A percentile compares a stretch with the other conserved stretches of the same genome.
These are phyloP conservation scores for Mortierella polycephala DNA, from an alignment of 371 early-diverging fungal genomes.

Conservation along the genomic window DNA sequence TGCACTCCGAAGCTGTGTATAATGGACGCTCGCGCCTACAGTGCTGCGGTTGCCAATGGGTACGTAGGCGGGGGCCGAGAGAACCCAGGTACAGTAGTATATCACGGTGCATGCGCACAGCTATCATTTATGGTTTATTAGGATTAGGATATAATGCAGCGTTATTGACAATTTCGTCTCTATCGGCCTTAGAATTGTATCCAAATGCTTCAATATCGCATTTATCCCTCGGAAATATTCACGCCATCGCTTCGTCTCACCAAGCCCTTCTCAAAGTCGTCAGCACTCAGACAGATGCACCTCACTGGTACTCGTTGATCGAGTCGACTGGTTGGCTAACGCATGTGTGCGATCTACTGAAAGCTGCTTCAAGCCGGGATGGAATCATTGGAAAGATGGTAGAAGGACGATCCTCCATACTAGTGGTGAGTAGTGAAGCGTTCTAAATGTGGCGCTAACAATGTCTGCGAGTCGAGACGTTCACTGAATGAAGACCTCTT, in stretches of 20 bases:
- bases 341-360: conserved; percentile 54
- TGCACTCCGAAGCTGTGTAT: conserved; percentile 47
- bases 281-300: conserved; percentile 39
- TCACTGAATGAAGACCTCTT: not conserved
- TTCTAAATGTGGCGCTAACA: no score
- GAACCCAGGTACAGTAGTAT: conserved; percentile 44
- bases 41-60: conserved; percentile 54
- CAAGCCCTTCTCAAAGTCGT: conserved; percentile 47
- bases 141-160: not conserved
- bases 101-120: not conserved
- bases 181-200: conserved; percentile 45
- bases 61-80: conserved; percentile 56
- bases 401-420: conserved; percentile 43
- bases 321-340: conserved; percentile 55
- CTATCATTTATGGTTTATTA: not conserved
- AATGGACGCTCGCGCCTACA: conserved; percentile 55
- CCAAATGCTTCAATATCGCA: conserved; percentile 51
- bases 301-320: conserved; percentile 50
- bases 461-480: not conserved
- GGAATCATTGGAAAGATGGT: conserved; percentile 55
- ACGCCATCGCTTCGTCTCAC: conserved; percentile 52
- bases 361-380: conserved; percentile 53
- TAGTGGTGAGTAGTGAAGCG: conserved; percentile 46
- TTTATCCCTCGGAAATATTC: conserved; percentile 54
- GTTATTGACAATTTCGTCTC: not conserved